phyloP scores from a whole-genome alignment of 768 basidiomycete species.

The Serpula lacrymans region DNA sequence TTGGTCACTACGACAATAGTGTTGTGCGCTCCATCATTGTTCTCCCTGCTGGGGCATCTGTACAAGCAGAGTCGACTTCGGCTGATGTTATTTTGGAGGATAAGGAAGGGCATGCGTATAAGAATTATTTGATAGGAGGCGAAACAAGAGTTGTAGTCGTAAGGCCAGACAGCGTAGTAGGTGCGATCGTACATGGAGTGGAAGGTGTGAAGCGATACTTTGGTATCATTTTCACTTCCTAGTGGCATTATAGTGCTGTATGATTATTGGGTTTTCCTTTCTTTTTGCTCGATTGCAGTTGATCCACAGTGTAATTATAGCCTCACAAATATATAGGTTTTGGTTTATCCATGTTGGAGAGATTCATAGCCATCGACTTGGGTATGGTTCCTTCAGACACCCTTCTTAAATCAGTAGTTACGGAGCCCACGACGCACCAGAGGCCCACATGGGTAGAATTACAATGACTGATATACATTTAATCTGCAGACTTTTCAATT shows the following conservation, averaged over 20 bases:
- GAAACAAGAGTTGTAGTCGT: slow-evolving; percentile 31
- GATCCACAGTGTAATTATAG: too few relatives aligned
- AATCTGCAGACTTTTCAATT: slow-evolving; percentile 51
- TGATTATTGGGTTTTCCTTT: too few relatives aligned
- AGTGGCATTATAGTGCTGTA: too few relatives aligned
- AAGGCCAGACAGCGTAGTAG: slow-evolving; percentile 41
- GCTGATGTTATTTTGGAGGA: slow-evolving; percentile 33
- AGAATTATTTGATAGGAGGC: slow-evolving; percentile 28
- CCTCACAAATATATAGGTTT: too few relatives aligned
- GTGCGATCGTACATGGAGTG: slow-evolving; percentile 28
- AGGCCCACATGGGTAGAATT: too few relatives aligned
- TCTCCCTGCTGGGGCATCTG: background rate
- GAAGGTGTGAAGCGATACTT: slow-evolving; percentile 11
- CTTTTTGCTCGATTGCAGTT: too few relatives aligned
- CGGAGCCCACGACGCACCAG: too few relatives aligned
- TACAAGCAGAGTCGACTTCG: background rate
- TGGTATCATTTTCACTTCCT: slow-evolving; percentile 7
- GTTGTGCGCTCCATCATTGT: slow-evolving; percentile 4
- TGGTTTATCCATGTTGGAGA: too few relatives aligned
- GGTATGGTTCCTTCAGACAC: too few relatives aligned
- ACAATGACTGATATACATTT: background rate
- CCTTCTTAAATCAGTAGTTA: too few relatives aligned
- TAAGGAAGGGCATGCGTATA: slow-evolving; percentile 31
- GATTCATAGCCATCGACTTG: too few relatives aligned
- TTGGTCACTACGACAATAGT: background rate